Conservation (phyloP, 352 stramenopile species). For the Globisporangium nunn region DNA sequence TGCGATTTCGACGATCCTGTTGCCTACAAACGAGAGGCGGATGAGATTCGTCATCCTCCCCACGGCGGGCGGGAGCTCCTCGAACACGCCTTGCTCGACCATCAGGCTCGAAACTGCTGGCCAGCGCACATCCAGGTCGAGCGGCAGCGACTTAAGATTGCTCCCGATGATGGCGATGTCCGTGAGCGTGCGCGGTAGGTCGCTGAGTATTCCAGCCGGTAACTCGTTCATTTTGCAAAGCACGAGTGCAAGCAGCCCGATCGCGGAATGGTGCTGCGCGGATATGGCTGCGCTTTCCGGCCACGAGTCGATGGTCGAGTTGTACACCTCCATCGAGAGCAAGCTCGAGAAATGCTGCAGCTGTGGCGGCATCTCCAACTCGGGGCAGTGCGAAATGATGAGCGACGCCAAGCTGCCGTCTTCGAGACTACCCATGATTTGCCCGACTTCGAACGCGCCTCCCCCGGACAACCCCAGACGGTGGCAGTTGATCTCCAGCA, state of each 20-base stretch:
- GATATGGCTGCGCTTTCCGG: constrained; percentile 14
- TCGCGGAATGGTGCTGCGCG: constrained; percentile 8
- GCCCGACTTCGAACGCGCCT: constrained; percentile 5
- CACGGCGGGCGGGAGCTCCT: neutral
- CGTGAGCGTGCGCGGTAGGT: constrained; percentile 6
- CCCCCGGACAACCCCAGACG: constrained; percentile 8
- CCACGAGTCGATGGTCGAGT: constrained; percentile 23
- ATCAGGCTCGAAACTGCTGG: constrained; percentile 6
- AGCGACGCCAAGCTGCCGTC: constrained; percentile 15
- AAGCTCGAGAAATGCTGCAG: constrained; percentile 20
- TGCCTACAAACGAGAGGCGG: constrained; percentile 7
- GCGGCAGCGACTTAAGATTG: constrained; percentile 7
- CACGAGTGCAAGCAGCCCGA: constrained; percentile 6
- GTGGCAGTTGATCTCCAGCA: constrained; percentile 12
- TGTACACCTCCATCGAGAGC: constrained; percentile 26
- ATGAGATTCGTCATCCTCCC: constrained; percentile 7
- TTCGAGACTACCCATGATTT: constrained; percentile 15
- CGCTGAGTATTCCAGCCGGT: neutral
- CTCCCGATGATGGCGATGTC: constrained; percentile 10
- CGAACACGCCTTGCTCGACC: constrained; percentile 1
- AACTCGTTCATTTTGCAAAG: constrained; percentile 8
- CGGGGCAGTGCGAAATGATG: constrained; percentile 20
- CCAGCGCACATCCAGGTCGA: constrained; percentile 9
- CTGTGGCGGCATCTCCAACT: constrained; percentile 14
- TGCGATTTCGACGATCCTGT: constrained; percentile 3